phyloP scores from a whole-genome alignment of 805 yeast genomes.

The Helenozyma baotianmanensis region DNA sequence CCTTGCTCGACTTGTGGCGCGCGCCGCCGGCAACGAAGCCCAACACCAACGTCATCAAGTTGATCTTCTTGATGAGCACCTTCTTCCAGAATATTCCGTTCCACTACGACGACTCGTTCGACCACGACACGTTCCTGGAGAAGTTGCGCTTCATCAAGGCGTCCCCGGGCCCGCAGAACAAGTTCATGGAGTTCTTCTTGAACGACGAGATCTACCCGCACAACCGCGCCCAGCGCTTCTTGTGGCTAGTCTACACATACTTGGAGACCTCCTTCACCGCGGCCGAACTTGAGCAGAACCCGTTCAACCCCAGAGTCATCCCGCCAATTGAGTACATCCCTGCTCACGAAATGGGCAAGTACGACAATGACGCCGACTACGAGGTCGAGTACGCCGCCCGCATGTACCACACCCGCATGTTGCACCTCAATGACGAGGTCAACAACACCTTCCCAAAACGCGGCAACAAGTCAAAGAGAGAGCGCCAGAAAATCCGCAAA shows the following conservation, averaged over 20 bases:
- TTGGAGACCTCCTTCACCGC: slow-evolving; percentile 64
- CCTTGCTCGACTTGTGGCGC: slow-evolving; percentile 42
- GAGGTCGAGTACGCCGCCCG: slow-evolving; percentile 46
- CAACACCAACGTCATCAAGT: slow-evolving; percentile 62
- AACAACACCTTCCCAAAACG: slow-evolving; percentile 29
- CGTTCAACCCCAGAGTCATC: slow-evolving; percentile 45
- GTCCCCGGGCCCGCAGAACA: slow-evolving; percentile 20
- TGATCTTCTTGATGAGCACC: slow-evolving; percentile 70
- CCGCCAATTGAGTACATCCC: slow-evolving; percentile 34
- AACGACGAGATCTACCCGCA: slow-evolving; percentile 55
- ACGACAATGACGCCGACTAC: slow-evolving; percentile 45
- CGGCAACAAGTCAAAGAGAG: slow-evolving; percentile 27
- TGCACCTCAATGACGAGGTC: slow-evolving; percentile 38
- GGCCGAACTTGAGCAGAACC: slow-evolving; percentile 49
- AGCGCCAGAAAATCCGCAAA: slow-evolving; percentile 12
- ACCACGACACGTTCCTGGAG: slow-evolving; percentile 6
- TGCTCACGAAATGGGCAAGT: slow-evolving; percentile 21
- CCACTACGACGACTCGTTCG: slow-evolving; percentile 17
- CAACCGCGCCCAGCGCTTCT: slow-evolving; percentile 64
- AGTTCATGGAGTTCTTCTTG: slow-evolving; percentile 72
- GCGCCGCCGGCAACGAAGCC: slow-evolving; percentile 30
- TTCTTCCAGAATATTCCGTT: slow-evolving; percentile 50
- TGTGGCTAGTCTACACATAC: slow-evolving; percentile 81
- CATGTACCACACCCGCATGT: slow-evolving; percentile 43
- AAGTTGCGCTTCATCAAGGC: slow-evolving; percentile 5